Evolutionary conservation across 192 early-diverging fungal genomes (phyloP).

Genomic region (Coemansia sp.): DNA sequence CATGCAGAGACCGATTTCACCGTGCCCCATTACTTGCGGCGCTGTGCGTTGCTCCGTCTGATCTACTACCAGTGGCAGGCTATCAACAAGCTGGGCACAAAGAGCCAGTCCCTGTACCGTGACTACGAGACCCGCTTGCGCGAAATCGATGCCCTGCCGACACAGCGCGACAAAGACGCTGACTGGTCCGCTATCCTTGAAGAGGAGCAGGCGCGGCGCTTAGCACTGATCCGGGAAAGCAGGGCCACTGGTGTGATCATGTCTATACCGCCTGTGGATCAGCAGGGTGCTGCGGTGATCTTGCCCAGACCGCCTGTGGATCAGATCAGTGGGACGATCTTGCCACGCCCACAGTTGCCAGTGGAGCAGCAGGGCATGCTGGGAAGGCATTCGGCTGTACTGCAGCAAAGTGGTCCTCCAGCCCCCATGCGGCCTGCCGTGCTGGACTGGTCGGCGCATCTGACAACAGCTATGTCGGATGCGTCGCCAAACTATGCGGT

Average conservation of each 20-base stretch:
- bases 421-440: slow-evolving; percentile 5
- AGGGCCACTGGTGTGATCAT: slow-evolving; percentile 21
- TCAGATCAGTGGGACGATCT: too few species aligned
- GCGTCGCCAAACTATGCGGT: slow-evolving; percentile 11
- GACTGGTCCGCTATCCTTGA: slow-evolving; percentile 29
- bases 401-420: background rate
- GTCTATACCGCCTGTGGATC: slow-evolving; percentile 19
- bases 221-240: slow-evolving; percentile 38
- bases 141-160: slow-evolving; percentile 40
- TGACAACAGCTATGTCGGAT: slow-evolving; percentile 14
- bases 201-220: slow-evolving; percentile 33
- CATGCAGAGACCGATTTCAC: slow-evolving; percentile 38
- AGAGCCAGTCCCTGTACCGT: slow-evolving; percentile 51
- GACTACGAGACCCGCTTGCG: slow-evolving; percentile 47
- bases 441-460: slow-evolving; percentile 7
- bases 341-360: too few species aligned
- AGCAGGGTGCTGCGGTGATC: too few species aligned
- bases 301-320: slow-evolving; percentile 21
- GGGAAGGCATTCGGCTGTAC: background rate
- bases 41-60: slow-evolving; percentile 42
- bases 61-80: slow-evolving; percentile 50
- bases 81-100: slow-evolving; percentile 41
- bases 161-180: slow-evolving; percentile 37
- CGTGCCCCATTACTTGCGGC: slow-evolving; percentile 19
- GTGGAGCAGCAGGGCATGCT: slow-evolving; percentile 2